Conservation (phyloP, 805 yeast genomes). For the Vanderwaltozyma yarrowii region DNA sequence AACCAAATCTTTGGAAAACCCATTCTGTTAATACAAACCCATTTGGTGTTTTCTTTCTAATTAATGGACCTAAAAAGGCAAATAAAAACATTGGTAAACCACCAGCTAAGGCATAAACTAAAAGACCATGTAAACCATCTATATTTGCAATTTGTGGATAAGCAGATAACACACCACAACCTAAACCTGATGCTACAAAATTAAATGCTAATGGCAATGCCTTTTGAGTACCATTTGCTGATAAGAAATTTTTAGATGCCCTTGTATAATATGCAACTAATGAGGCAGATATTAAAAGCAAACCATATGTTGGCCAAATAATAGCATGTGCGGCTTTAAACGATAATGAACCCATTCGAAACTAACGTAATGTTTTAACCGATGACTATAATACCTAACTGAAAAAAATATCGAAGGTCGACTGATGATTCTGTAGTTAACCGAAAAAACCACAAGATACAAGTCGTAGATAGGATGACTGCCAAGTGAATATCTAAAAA, state of each 20-base stretch:
- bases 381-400: too few species aligned
- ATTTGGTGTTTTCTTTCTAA: conserved; percentile 69
- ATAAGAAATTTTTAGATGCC: conserved; percentile 47
- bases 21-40: conserved; percentile 91
- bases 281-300: conserved; percentile 43
- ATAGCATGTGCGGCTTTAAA: conserved; percentile 52
- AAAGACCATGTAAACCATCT: conserved; percentile 77
- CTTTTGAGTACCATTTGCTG: conserved; percentile 71
- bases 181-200: conserved; percentile 89
- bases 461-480: too few species aligned
- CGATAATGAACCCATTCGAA: conserved; percentile 35
- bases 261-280: conserved; percentile 50
- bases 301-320: conserved; percentile 49
- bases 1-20: conserved; percentile 79
- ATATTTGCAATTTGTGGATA: conserved; percentile 80
- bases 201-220: conserved; percentile 78
- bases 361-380: too few species aligned
- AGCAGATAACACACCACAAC: conserved; percentile 79
- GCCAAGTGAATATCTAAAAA: too few species aligned
- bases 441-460: too few species aligned
- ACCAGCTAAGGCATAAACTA: conserved; percentile 71
- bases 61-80: conserved; percentile 71
- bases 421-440: too few species aligned
- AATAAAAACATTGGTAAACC: conserved; percentile 80
- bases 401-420: too few species aligned